A percentile compares a stretch with the other conserved stretches of the same genome.
phyloP scores from a whole-genome alignment of 805 yeast genomes.

The Candida corydali region DNA sequence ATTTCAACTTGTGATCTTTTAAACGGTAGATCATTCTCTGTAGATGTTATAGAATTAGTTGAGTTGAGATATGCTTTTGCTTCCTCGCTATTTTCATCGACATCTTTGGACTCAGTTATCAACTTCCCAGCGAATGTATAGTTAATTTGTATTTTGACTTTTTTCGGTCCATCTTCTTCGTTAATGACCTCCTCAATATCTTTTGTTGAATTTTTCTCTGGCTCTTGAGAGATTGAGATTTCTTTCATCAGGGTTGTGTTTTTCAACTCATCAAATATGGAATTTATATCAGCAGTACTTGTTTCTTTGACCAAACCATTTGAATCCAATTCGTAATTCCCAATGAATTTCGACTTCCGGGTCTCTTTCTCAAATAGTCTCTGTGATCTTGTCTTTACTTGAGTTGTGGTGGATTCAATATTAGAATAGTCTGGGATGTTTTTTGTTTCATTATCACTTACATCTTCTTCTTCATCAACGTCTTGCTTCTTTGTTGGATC shows the following conservation, averaged over 20 bases:
- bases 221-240: not conserved
- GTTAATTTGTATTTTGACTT: constrained; percentile 67
- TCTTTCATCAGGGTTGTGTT: constrained; percentile 6
- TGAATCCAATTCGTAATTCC: constrained; percentile 9
- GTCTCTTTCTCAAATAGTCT: constrained; percentile 36
- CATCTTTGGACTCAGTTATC: constrained; percentile 72
- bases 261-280: constrained; percentile 26
- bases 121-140: constrained; percentile 89
- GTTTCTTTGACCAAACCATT: constrained; percentile 12
- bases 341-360: constrained; percentile 12
- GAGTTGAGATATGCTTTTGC: constrained; percentile 76
- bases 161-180: constrained; percentile 31
- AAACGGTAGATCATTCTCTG: constrained; percentile 7
- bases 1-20: constrained; percentile 30
- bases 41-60: constrained; percentile 30
- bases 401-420: constrained; percentile 51
- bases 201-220: not conserved
- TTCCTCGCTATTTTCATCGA: constrained; percentile 75
- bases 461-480: constrained; percentile 22
- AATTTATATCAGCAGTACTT: constrained; percentile 24
- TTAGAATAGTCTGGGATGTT: constrained; percentile 41
- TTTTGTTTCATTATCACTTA: constrained; percentile 33
- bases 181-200: constrained; percentile 2
- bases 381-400: constrained; percentile 68
- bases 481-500: constrained; percentile 15